These are phyloP conservation scores for Aspergillus leporis DNA, from an alignment of 495 filamentous ascomycete genomes.

Conservation along the genomic window DNA sequence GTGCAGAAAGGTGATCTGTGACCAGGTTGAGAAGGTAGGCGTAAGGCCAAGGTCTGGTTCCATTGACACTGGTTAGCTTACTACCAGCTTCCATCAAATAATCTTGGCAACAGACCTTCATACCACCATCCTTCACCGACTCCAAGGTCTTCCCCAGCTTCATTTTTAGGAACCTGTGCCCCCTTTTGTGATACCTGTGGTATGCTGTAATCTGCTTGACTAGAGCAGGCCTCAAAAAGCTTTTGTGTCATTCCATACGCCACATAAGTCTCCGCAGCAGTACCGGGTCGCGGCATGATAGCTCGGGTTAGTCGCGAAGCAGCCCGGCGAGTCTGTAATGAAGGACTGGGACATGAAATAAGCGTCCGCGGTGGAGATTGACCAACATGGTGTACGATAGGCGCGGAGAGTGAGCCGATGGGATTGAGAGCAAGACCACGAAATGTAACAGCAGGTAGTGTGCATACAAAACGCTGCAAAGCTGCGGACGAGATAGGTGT, in stretches of 20 bases:
- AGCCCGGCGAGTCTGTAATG: conserved; percentile 13
- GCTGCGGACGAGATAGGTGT: not conserved
- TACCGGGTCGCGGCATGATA: conserved; percentile 36
- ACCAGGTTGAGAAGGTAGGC: conserved; percentile 92
- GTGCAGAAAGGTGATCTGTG: conserved; percentile 92
- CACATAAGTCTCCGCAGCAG: conserved; percentile 65
- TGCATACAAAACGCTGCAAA: not conserved
- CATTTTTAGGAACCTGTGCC: conserved; percentile 59
- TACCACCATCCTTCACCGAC: conserved; percentile 81
- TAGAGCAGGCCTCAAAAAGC: conserved; percentile 74
- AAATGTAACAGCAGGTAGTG: not conserved
- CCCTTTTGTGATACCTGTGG: conserved; percentile 55
- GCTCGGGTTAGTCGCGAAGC: conserved; percentile 35
- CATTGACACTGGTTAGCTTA: not conserved
- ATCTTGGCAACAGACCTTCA: conserved; percentile 56
- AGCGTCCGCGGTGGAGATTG: not conserved
- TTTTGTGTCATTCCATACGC: conserved; percentile 76
- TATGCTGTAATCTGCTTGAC: conserved; percentile 74
- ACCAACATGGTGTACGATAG: not conserved
- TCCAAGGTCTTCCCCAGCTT: conserved; percentile 76
- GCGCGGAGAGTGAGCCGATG: not conserved
- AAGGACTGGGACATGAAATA: not conserved
- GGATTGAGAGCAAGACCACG: not conserved
- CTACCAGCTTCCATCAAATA: not conserved
- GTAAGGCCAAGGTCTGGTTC: conserved; percentile 57